Percentiles rank a stretch among this genome's conserved stretches.
Conservation (phyloP, 2,329 filamentous ascomycete genomes). For the Hymenotorrendiella dingleyae region DNA sequence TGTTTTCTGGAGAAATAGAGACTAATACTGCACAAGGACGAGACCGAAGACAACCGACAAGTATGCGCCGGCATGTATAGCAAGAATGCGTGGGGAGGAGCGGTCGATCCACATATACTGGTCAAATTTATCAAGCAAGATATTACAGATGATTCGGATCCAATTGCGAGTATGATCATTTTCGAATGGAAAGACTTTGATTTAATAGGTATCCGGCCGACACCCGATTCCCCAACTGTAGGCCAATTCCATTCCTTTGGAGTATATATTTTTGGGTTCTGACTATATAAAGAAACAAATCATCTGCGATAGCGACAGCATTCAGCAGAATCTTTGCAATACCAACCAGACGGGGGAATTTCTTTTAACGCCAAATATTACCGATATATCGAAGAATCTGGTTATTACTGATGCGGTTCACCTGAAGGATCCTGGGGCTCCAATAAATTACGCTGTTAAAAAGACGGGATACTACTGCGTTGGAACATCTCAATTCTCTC, state of each 20-base stretch:
- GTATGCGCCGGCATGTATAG: conserved; percentile 92
- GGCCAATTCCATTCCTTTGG: too few relatives aligned
- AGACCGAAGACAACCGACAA: conserved; percentile 71
- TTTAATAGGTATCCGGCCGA: conserved; percentile 65
- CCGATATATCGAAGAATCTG: conserved; percentile 60
- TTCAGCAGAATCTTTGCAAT: conserved; percentile 67
- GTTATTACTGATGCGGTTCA: conserved; percentile 79
- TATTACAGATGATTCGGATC: conserved; percentile 57
- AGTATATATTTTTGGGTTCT: too few relatives aligned
- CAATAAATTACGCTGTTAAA: conserved; percentile 76
- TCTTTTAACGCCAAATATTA: conserved; percentile 72
- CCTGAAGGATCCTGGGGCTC: conserved; percentile 61
- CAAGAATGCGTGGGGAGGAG: conserved; percentile 79
- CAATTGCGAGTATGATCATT: conserved; percentile 76
- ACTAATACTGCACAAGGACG: conserved; percentile 48
- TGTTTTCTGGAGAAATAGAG: neutral
- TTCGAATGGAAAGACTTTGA: conserved; percentile 90
- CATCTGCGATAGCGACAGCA: conserved; percentile 70
- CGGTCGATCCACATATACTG: conserved; percentile 81
- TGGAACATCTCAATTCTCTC: conserved; percentile 65
- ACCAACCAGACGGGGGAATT: conserved; percentile 76
- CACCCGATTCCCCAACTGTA: conserved; percentile 49
- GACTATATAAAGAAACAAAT: conserved; percentile 51
- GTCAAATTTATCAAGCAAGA: conserved; percentile 66
- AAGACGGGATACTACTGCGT: conserved; percentile 97